These are phyloP conservation scores for Raphanus hybrid DNA, from an alignment of 441 rosid species.

Conservation along the genomic window DNA sequence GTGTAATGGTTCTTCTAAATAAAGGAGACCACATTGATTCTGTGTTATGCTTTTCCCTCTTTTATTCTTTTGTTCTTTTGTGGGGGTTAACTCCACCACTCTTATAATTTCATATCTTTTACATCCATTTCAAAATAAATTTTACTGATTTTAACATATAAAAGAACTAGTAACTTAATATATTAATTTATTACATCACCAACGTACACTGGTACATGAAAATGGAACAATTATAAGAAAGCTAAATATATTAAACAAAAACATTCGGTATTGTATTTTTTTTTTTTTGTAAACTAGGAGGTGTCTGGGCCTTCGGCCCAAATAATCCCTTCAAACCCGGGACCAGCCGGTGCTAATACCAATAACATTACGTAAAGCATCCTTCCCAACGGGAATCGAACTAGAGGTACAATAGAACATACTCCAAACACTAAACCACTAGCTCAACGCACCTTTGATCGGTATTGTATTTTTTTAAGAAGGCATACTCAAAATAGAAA, in stretches of 20 bases:
- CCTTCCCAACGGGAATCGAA: no score
- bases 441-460: no score
- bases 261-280: not conserved
- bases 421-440: no score
- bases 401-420: no score
- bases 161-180: not conserved
- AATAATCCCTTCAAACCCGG: no score
- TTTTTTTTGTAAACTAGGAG: no score
- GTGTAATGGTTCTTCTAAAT: conserved; percentile 34
- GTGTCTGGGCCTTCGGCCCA: no score
- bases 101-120: not conserved
- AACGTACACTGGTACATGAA: not conserved
- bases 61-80: conserved; percentile 46
- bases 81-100: conserved; percentile 45
- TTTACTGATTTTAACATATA: not conserved
- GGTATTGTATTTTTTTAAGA: not conserved
- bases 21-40: conserved; percentile 42
- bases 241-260: not conserved
- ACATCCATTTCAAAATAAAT: conserved; percentile 1
- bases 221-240: not conserved
- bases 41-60: conserved; percentile 41
- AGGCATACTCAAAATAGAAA: not conserved
- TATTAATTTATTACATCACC: not conserved
- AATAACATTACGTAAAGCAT: no score
- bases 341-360: no score